Conservation (phyloP, 805 yeast genomes). For the Candida palmyrensis region DNA sequence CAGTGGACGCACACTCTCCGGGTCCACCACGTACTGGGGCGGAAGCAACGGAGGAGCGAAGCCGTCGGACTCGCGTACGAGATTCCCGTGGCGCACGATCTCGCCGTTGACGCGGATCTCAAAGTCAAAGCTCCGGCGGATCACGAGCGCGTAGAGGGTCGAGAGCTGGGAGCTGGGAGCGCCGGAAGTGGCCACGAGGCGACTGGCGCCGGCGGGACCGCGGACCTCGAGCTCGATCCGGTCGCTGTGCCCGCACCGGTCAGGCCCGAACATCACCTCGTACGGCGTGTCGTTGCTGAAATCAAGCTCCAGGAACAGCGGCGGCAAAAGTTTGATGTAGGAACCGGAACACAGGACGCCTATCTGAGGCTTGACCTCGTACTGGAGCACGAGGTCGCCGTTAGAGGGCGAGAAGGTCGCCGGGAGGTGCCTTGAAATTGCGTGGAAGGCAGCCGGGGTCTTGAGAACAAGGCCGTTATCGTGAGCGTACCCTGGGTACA, state of each 20-base stretch:
- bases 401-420: slow-evolving; percentile 53
- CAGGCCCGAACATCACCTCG: slow-evolving; percentile 93
- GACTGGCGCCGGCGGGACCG: slow-evolving; percentile 51
- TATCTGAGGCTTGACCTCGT: slow-evolving; percentile 80
- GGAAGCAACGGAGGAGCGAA: slow-evolving; percentile 68
- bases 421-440: slow-evolving; percentile 63
- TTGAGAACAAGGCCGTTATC: slow-evolving; percentile 78
- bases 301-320: slow-evolving; percentile 26
- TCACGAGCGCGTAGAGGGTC: slow-evolving; percentile 70
- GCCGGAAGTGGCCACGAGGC: too few relatives aligned
- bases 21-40: slow-evolving; percentile 49
- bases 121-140: slow-evolving; percentile 59
- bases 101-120: slow-evolving; percentile 84
- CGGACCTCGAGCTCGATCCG: slow-evolving; percentile 73
- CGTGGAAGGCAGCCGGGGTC: slow-evolving; percentile 75
- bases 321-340: slow-evolving; percentile 67
- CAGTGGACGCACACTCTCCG: slow-evolving; percentile 58
- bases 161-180: slow-evolving; percentile 50
- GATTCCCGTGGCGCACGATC: slow-evolving; percentile 62
- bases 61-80: slow-evolving; percentile 44
- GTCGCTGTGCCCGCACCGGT: slow-evolving; percentile 77
- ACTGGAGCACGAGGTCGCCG: slow-evolving; percentile 75
- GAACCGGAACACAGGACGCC: slow-evolving; percentile 87
- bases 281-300: slow-evolving; percentile 68
- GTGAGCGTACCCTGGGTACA: slow-evolving; percentile 52